Evolutionary conservation across 352 stramenopile genomes (phyloP).

Genomic region (Globisporangium rhizosaccharum): DNA sequence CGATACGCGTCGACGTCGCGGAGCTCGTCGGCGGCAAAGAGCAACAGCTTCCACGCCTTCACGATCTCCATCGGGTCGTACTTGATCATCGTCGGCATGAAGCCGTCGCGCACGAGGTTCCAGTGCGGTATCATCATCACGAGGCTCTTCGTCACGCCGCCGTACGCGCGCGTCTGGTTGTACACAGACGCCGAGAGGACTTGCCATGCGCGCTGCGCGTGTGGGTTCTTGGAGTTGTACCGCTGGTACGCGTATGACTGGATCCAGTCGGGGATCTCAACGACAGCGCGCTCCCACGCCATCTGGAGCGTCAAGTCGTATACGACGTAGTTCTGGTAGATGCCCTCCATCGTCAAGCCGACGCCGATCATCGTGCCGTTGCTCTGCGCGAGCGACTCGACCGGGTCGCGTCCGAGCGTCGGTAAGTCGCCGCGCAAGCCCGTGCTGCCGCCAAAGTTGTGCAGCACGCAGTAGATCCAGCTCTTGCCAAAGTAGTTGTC

Average conservation of each 20-base stretch:
- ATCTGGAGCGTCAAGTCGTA: conserved; percentile 77
- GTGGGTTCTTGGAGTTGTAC: conserved; percentile 51
- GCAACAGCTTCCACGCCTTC: conserved; percentile 50
- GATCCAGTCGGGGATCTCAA: conserved; percentile 48
- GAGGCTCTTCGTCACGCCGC: conserved; percentile 73
- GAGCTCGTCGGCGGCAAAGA: conserved; percentile 36
- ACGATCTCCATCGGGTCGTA: conserved; percentile 66
- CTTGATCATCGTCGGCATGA: conserved; percentile 69
- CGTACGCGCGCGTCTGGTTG: conserved; percentile 60
- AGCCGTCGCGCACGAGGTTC: conserved; percentile 52
- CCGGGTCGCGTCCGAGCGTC: conserved; percentile 46
- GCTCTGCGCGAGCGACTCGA: conserved; percentile 34
- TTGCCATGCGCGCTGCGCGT: conserved; percentile 48
- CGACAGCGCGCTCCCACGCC: conserved; percentile 43
- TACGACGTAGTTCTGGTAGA: conserved; percentile 85
- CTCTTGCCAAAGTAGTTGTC: conserved; percentile 79
- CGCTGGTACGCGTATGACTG: conserved; percentile 44
- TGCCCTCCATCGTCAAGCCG: conserved; percentile 80
- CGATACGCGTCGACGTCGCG: conserved; percentile 46
- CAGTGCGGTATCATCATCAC: conserved; percentile 64
- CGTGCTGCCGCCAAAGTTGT: conserved; percentile 81
- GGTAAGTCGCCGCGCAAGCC: conserved; percentile 69
- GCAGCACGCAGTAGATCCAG: conserved; percentile 83
- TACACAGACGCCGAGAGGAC: conserved; percentile 59
- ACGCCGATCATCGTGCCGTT: conserved; percentile 71